phyloP scores from a whole-genome alignment of 1,139 yeast genomes.

The Geotrichum klebahnii region DNA sequence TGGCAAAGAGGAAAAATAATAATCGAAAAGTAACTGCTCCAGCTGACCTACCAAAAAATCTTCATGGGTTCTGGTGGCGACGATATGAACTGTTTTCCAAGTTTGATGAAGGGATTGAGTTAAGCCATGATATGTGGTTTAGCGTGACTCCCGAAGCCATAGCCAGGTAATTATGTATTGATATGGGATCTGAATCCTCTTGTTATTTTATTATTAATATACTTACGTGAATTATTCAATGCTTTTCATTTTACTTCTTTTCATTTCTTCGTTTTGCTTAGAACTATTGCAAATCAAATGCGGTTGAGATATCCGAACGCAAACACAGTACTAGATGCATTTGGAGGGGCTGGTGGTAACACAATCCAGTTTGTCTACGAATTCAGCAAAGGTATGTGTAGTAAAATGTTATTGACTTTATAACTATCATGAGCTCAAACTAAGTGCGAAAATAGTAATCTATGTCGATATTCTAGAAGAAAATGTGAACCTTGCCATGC shows the following conservation, averaged over 20 bases:
- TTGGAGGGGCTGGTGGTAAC: slow-evolving; percentile 97
- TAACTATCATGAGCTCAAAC: background rate
- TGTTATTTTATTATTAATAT: background rate
- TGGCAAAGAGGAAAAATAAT: background rate
- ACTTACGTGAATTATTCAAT: background rate
- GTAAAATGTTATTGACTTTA: background rate
- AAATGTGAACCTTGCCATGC: slow-evolving; percentile 61
- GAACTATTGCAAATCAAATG: slow-evolving; percentile 52
- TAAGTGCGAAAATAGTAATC: slow-evolving; percentile 41
- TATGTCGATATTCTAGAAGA: slow-evolving; percentile 64
- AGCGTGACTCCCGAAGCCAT: slow-evolving; percentile 84
- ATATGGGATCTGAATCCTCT: background rate
- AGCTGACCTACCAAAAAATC: slow-evolving; percentile 11
- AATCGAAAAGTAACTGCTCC: slow-evolving; percentile 8
- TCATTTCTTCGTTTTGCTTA: background rate
- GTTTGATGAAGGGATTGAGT: slow-evolving; percentile 65
- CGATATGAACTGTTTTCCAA: slow-evolving; percentile 56
- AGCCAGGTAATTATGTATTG: slow-evolving; percentile 43
- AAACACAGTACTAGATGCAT: slow-evolving; percentile 55
- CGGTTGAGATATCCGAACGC: slow-evolving; percentile 50
- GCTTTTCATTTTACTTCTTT: background rate
- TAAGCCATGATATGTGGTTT: slow-evolving; percentile 80
- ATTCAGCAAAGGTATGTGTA: slow-evolving; percentile 41
- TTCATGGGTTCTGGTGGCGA: slow-evolving; percentile 53
- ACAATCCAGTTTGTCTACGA: slow-evolving; percentile 70